A percentile compares a stretch with the other conserved stretches of the same genome.
Conservation (phyloP, 2,329 filamentous ascomycete species). For the Furcasterigmium furcatum region DNA sequence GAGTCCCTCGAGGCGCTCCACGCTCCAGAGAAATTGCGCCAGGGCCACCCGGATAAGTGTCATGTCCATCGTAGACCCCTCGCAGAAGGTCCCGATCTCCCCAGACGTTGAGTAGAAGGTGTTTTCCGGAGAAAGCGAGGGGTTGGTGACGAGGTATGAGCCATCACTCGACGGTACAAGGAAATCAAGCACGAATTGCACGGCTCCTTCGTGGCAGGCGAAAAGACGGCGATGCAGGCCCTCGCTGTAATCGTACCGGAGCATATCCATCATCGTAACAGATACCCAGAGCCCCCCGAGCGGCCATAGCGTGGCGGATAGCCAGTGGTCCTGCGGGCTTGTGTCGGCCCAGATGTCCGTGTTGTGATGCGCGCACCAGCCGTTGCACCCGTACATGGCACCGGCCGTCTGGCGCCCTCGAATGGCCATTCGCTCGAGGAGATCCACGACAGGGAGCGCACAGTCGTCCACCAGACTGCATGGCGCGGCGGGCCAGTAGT, state of each 20-base stretch:
- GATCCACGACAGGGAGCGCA: conserved; percentile 27
- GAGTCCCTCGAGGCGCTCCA: conserved; percentile 7
- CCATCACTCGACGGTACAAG: conserved; percentile 16
- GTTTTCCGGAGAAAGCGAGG: conserved; percentile 21
- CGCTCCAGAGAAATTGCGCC: conserved; percentile 19
- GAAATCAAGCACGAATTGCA: conserved; percentile 25
- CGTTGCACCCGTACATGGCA: conserved; percentile 29
- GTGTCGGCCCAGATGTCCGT: conserved; percentile 29
- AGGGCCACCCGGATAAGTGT: conserved; percentile 14
- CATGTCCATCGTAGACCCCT: conserved; percentile 43
- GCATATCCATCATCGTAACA: neutral
- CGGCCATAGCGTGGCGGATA: conserved; percentile 1
- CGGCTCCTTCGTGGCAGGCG: conserved; percentile 21
- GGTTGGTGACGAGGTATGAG: conserved; percentile 18
- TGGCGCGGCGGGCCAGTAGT: conserved; percentile 41
- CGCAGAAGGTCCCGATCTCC: conserved; percentile 31
- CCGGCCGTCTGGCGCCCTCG: conserved; percentile 26
- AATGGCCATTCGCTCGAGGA: conserved; percentile 28
- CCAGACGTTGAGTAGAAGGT: conserved; percentile 20
- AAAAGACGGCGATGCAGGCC: conserved; percentile 16
- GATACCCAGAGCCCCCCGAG: conserved; percentile 2
- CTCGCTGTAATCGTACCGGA: neutral
- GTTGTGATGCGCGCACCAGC: conserved; percentile 31
- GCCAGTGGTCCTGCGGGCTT: conserved; percentile 19
- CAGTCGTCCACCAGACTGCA: conserved; percentile 3